Evolutionary conservation across 1,284 basidiomycete species (phyloP).

Genomic region (Apiotrichum veenhuisii): DNA sequence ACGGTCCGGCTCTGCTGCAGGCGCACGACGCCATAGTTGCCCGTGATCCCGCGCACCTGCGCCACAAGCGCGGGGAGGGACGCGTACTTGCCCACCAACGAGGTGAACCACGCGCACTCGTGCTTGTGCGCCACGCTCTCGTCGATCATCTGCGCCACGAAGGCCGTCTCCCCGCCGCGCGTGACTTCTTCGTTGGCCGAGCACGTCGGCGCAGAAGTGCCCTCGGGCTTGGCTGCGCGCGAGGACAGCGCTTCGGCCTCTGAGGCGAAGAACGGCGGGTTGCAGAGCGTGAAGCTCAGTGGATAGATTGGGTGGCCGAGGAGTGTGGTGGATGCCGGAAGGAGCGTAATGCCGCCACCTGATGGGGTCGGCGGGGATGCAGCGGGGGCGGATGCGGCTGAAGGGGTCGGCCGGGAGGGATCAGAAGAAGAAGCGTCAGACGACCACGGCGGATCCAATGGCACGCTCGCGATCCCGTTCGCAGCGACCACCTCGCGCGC

Average conservation of each 20-base stretch:
- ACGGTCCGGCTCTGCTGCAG: constrained; percentile 79
- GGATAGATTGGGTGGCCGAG: background rate
- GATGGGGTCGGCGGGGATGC: too few relatives aligned
- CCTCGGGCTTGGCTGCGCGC: constrained; percentile 60
- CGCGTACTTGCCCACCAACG: constrained; percentile 80
- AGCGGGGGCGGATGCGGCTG: too few relatives aligned
- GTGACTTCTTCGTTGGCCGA: constrained; percentile 81
- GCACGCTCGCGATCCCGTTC: constrained; percentile 54
- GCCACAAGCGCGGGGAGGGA: constrained; percentile 64
- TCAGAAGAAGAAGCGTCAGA: too few relatives aligned
- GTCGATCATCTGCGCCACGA: constrained; percentile 70
- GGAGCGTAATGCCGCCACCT: background rate
- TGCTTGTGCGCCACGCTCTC: constrained; percentile 60
- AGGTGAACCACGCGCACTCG: constrained; percentile 68
- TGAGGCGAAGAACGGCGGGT: constrained; percentile 86
- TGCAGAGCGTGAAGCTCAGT: constrained; percentile 74
- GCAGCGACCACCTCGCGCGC: constrained; percentile 58
- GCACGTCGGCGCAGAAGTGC: constrained; percentile 73
- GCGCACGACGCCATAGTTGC: constrained; percentile 79
- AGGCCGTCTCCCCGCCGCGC: constrained; percentile 73
- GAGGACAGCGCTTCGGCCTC: constrained; percentile 62
- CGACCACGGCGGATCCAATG: background rate
- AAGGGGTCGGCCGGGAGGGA: too few relatives aligned
- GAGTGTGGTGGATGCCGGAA: background rate
- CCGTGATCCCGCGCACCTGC: constrained; percentile 60